A percentile compares a stretch with the other conserved stretches of the same genome.
These are phyloP conservation scores for Kalmanozyma brasiliensis DNA, from an alignment of 1,284 basidiomycete genomes.

Conservation along the genomic window DNA sequence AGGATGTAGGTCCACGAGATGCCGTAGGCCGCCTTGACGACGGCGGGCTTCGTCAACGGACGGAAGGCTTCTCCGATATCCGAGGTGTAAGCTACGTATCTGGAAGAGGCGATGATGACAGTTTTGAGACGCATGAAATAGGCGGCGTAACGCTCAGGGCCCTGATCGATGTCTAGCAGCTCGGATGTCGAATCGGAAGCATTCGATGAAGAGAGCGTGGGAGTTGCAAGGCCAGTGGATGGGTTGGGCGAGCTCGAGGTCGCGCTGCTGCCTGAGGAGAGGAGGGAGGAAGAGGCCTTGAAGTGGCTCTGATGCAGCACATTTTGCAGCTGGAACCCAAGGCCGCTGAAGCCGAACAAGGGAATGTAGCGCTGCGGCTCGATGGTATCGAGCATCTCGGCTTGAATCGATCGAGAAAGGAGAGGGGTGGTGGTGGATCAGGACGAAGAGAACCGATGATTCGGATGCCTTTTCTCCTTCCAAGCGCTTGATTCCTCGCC, in stretches of 20 bases:
- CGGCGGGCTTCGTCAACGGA: conserved; percentile 80
- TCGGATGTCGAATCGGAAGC: conserved; percentile 15
- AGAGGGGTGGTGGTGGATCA: neutral
- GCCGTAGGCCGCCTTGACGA: conserved; percentile 86
- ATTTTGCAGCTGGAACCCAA: conserved; percentile 37
- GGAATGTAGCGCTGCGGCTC: conserved; percentile 45
- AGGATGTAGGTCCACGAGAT: conserved; percentile 79
- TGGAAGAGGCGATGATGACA: conserved; percentile 42
- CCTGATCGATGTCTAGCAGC: conserved; percentile 51
- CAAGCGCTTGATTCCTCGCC: neutral
- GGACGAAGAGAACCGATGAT: neutral
- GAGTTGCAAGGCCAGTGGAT: conserved; percentile 32
- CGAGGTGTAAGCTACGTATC: conserved; percentile 74
- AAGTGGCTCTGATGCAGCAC: conserved; percentile 15
- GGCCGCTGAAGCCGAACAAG: conserved; percentile 38
- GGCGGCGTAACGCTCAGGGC: conserved; percentile 54
- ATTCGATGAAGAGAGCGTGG: conserved; percentile 28
- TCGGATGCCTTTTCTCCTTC: too few relatives aligned
- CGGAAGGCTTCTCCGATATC: conserved; percentile 93
- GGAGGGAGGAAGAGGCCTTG: conserved; percentile 23
- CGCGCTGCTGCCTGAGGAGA: conserved; percentile 17
- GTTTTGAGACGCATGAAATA: conserved; percentile 61
- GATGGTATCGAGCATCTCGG: conserved; percentile 28
- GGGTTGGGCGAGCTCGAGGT: conserved; percentile 2
- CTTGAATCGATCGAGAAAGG: neutral